Percentiles rank a stretch among this genome's conserved stretches.
Conservation (phyloP, 2,329 filamentous ascomycete genomes). For the Botrytis squamosa region DNA sequence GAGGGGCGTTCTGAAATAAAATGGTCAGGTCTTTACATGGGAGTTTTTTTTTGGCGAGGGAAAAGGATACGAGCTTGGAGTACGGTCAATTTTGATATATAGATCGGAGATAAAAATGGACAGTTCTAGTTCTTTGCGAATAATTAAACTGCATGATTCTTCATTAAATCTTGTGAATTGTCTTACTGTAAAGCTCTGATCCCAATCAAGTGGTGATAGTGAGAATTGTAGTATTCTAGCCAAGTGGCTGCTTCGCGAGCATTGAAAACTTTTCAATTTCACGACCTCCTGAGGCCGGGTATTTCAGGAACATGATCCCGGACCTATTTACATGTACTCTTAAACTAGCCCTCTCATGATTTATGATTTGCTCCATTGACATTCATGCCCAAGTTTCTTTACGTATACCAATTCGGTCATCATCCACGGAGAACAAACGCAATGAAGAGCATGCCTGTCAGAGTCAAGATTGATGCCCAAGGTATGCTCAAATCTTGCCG, state of each 20-base stretch:
- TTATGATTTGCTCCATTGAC: neutral
- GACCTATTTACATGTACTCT: neutral
- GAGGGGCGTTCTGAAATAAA: neutral
- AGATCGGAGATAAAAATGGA: neutral
- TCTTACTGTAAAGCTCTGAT: neutral
- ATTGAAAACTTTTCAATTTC: neutral
- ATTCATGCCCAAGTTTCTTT: neutral
- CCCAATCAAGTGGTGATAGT: neutral
- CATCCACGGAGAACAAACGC: neutral
- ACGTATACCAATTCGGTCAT: neutral
- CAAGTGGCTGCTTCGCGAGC: neutral
- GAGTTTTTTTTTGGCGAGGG: neutral
- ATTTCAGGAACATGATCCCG: neutral
- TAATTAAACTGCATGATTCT: neutral
- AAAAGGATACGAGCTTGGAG: neutral
- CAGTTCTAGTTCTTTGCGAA: neutral
- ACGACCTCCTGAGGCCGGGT: neutral
- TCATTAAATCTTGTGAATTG: neutral
- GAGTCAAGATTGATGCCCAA: neutral
- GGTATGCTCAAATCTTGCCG: neutral
- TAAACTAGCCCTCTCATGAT: neutral
- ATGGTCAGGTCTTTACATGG: too few species aligned
- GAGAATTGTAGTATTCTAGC: neutral
- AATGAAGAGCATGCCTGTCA: neutral
- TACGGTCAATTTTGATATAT: too few species aligned